These are phyloP conservation scores for Plantago coronopus DNA, from an alignment of 305 asterid genomes.

Conservation along the genomic window DNA sequence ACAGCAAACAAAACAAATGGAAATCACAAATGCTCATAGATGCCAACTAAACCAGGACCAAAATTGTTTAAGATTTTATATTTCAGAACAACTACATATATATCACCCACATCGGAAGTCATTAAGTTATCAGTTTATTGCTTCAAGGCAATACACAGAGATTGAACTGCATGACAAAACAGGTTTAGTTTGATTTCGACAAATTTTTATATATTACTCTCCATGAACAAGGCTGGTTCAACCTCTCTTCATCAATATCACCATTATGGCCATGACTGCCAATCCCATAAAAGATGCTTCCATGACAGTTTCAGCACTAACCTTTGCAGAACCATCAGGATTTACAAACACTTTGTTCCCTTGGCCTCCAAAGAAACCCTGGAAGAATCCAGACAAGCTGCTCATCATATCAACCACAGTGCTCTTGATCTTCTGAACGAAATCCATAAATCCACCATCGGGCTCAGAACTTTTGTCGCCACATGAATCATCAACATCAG, in stretches of 20 bases:
- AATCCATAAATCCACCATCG: slow-evolving; percentile 15
- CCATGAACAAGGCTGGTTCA: slow-evolving; percentile 5
- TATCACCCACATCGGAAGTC: too few relatives aligned
- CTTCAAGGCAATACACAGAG: too few relatives aligned
- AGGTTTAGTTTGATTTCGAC: slow-evolving; percentile 32
- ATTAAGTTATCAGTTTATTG: too few relatives aligned
- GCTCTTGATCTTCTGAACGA: slow-evolving; percentile 35
- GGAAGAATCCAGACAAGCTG: slow-evolving; percentile 50
- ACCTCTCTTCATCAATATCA: slow-evolving; percentile 57
- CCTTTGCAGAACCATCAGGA: slow-evolving; percentile 34
- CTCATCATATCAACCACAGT: slow-evolving; percentile 58
- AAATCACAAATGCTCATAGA: too few relatives aligned
- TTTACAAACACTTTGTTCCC: slow-evolving; percentile 13
- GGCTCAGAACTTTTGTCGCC: slow-evolving; percentile 14
- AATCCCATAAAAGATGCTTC: slow-evolving; percentile 57
- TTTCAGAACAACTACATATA: too few relatives aligned
- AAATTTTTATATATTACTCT: slow-evolving; percentile 28
- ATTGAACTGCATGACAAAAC: background rate
- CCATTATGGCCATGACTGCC: slow-evolving; percentile 71
- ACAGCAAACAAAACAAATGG: too few relatives aligned
- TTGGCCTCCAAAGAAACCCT: slow-evolving; percentile 48
- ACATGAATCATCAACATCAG: slow-evolving; percentile 20
- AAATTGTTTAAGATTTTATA: too few relatives aligned
- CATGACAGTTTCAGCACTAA: slow-evolving; percentile 31
- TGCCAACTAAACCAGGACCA: too few relatives aligned